Percentiles rank a stretch among this genome's conserved stretches.
Evolutionary conservation across 192 early-diverging fungal species (phyloP).

Genomic region (Kickxella alabastrina): DNA sequence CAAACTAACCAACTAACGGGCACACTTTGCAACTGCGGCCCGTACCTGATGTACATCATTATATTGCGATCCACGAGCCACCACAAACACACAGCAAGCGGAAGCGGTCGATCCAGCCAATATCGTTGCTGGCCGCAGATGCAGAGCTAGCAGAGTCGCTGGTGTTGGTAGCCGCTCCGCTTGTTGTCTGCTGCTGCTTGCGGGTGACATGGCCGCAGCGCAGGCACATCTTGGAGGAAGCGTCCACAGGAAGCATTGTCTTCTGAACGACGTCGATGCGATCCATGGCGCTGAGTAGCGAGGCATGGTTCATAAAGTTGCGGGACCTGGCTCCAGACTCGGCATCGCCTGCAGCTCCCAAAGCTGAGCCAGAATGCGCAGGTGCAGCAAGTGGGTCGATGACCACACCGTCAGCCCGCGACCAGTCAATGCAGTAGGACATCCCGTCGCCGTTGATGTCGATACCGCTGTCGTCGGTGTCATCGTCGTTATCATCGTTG

Average conservation of each 20-base stretch:
- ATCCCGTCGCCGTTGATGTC: constrained; percentile 17
- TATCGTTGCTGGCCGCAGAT: not conserved
- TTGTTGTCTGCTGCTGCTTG: not conserved
- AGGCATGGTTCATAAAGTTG: too few species aligned
- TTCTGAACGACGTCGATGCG: constrained; percentile 46
- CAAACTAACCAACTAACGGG: too few species aligned
- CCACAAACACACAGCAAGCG: constrained; percentile 41
- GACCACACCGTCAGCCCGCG: constrained; percentile 41
- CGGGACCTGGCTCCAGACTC: not conserved
- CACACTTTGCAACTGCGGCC: too few species aligned
- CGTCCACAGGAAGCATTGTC: constrained; percentile 29
- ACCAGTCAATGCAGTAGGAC: constrained; percentile 53
- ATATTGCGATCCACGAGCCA: constrained; percentile 40
- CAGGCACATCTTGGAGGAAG: constrained; percentile 26
- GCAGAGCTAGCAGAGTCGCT: too few species aligned
- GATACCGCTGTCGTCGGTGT: too few species aligned
- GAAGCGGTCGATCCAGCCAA: constrained; percentile 38
- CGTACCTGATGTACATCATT: not conserved
- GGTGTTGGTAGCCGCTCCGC: not conserved
- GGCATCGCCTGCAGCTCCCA: not conserved
- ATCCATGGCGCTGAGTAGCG: constrained; percentile 11
- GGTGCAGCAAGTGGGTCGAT: constrained; percentile 14
- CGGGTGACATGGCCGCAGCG: constrained; percentile 44
- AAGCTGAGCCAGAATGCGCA: not conserved
- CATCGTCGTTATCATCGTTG: not conserved